A percentile compares a stretch with the other conserved stretches of the same genome.
These are phyloP conservation scores for Pseudocercospora pini-densiflorae DNA, from an alignment of 2,329 filamentous ascomycete species.

Conservation along the genomic window DNA sequence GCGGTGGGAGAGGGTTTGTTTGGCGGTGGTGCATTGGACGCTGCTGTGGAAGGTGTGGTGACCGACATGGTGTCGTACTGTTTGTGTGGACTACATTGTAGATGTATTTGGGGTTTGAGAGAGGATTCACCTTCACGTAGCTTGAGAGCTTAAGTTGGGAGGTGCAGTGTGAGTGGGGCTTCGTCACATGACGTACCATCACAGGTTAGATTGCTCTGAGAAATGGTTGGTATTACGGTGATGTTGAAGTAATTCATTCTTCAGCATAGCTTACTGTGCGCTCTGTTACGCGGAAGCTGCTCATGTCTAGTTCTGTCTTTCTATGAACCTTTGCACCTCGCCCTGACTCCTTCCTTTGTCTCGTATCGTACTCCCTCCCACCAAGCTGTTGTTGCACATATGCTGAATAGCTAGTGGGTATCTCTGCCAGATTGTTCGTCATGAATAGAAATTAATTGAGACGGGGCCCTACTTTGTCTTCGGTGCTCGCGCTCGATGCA, in stretches of 20 bases:
- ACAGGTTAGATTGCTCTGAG: too few relatives aligned
- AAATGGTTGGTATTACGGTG: too few relatives aligned
- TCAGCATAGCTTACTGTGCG: neutral
- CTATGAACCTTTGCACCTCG: neutral
- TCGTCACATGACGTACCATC: neutral
- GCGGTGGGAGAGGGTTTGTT: slow-evolving; percentile 37
- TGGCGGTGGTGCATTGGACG: neutral
- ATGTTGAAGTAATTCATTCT: neutral
- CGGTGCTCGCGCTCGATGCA: slow-evolving; percentile 8
- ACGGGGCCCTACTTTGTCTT: neutral
- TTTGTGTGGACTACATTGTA: slow-evolving; percentile 1
- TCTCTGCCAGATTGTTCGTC: neutral
- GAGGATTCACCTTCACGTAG: neutral
- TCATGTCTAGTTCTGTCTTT: neutral
- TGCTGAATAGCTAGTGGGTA: slow-evolving; percentile 7
- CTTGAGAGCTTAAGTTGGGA: slow-evolving; percentile 1
- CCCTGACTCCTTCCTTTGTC: neutral
- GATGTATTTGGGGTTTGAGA: neutral
- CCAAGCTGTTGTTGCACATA: neutral
- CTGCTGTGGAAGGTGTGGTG: neutral
- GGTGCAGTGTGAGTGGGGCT: neutral
- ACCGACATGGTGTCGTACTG: slow-evolving; percentile 7
- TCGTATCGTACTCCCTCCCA: neutral
- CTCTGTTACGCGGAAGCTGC: neutral
- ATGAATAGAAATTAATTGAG: slow-evolving; percentile 3